Evolutionary conservation across 306 rosid species (phyloP), one percentile per base, ranked within the genome.

Genomic region (Mucuna pruriens): DNA sequence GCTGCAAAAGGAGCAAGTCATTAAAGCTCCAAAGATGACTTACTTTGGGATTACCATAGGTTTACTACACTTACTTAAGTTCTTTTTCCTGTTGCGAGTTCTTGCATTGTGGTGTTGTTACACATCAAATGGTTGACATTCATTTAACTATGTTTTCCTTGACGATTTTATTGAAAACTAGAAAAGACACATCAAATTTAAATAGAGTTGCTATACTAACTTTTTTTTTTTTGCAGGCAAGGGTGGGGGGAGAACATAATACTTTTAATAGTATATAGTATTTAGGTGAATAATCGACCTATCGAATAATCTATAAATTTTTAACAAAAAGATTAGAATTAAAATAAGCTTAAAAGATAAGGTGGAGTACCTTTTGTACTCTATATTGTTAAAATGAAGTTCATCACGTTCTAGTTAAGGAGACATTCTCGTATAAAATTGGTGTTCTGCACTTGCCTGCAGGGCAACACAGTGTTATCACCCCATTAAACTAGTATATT

Each of bases 21-120:
- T 63, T 63, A 25, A 63, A 63, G 26, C 70, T 33, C 70, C 10
- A 33, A 63, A 63, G 4, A 63, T 63, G 70, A n/a, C 25, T n/a
- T 33, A 63, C 70, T 63, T 34, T 63, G 70, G 70, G 25, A 34
- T 34, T 16, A 34, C 0, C 46, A 33, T 16, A 33, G 70, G 70
- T 63, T 15, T 34, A 63, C 25, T 63, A 34, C 15, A 34, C 33
- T 20, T 19, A 19, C 39, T 63, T 16, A 3, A n/a, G 7, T 33
- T 63, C 26, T 63, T 34, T 63, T 63, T 16, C 6, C 45, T 7
- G 69, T n/a, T 63, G 20, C 33, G 40, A 13, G 68, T 13, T 29
- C 12, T 62, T 62, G 12, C 42, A 62, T 16, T 62, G 11, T 29
- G 12, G 45, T 63, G 6, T 34, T 63, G 70, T 9, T 62, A 62